Evolutionary conservation across 345 rosid genomes (phyloP), one percentile per base, ranked within the genome.

Genomic region (Rhizophora mangle): DNA sequence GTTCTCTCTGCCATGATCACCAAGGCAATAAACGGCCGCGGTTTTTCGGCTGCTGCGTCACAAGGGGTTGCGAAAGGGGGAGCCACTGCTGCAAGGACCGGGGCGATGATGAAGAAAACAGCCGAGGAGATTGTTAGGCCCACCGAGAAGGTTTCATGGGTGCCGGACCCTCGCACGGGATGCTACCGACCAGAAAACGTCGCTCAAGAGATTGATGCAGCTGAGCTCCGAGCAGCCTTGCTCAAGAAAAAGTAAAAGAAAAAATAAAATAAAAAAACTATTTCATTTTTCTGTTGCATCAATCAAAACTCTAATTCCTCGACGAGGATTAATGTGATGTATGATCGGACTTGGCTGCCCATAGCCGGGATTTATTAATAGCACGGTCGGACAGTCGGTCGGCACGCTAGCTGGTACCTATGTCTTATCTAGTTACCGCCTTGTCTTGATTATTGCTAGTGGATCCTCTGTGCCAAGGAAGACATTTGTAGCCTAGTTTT

Each of bases 81-180:
- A 20, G 80, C 76, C 55, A 51, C 73, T 43, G 63, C 73, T 6
- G 68, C 76, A n/a, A 70, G 68, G 30, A 51, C 69, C 68, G 31
- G 68, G 39, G 79, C 34, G 71, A 67, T 76, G 76, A 77, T 74
- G 70, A 89, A 87, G 79, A 86, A 83, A 63, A 54, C 83, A 15
- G 83, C 59, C 69, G 85, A 78, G 74, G 95, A 82, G 83, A 65
- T 29, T 55, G 84, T 55, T 54, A 72, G 75, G 26, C 65, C 85
- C 10, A 75, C 66, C 63, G 73, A 84, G 81, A 84, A 82, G 76
- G 84, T 78, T 34, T 67, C 91, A 7, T 92, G 96, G 96, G 79
- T 85, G 49, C 98, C 98, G 0, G 96, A 92, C 71, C 98, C 96
- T 6, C 82, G 85, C 32, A 90, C 98, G 73, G 95, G 98, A 18